Base-by-base conservation (phyloP, 352 stramenopile species). In the Lagenidium sp. region DNA sequence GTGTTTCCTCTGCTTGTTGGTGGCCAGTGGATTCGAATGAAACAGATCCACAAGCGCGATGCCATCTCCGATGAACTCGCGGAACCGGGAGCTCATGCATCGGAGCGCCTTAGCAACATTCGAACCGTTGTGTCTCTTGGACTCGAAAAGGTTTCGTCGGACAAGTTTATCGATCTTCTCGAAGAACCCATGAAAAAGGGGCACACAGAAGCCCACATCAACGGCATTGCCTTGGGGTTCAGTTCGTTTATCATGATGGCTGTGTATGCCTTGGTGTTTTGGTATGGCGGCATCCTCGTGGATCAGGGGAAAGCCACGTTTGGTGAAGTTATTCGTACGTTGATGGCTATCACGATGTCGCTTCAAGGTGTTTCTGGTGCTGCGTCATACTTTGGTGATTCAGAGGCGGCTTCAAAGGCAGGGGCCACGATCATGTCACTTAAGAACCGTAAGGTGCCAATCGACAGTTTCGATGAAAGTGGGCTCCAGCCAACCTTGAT, bases 181-280 rank as follows among this genome's bases (percentile, higher is more conserved):
- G 13, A 11, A 22, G 31, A 50, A 22, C 54, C 54, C 6, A 19
- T 63, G 11, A 36, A 58, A 21, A 39, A 61, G 34, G 50, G 48
- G 23, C 28, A 20, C 13, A 23, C 20, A 8, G 18, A 62, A 31
- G 50, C 57, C 12, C 57, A 63, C 16, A 53, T 66, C 21, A 62
- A 62, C 23, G 57, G 32, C 5, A 23, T 66, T 15, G 56, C 56
- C 25, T 41, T 68, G 56, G 94, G 46, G 36, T 95, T 42, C 44
- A 92, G 15, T 70, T 94, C 55, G 18, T 57, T 57, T 16, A 48
- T 55, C 31, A 57, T 60, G 32, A 53, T 66, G 34, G 57, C 57
- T 12, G 29, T 44, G 10, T 65, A 73, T 32, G 54, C 60, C 8
- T 40, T 77, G 25, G 60, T 67, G 4, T 77, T 77, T 46, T 77